phyloP scores from a whole-genome alignment of 2,329 filamentous ascomycete genomes.

The Gaeumannomyces tritici region DNA sequence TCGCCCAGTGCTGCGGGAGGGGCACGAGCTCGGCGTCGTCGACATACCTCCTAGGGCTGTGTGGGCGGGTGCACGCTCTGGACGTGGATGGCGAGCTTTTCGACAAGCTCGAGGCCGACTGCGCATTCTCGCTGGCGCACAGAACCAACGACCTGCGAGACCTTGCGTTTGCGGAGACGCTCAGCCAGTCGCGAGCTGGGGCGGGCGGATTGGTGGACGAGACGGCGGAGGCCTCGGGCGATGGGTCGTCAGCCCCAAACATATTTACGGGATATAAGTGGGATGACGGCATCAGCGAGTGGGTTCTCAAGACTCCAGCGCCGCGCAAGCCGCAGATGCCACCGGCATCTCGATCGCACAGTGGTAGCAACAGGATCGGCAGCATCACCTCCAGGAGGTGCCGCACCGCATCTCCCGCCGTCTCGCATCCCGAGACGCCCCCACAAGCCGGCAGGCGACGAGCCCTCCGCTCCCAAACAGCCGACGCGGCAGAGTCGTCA shows the following conservation, averaged over 20 bases:
- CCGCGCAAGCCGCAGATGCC: neutral
- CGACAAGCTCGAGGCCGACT: constrained; percentile 30
- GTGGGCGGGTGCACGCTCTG: constrained; percentile 26
- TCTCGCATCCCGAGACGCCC: neutral
- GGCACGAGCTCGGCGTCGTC: constrained; percentile 23
- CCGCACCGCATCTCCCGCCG: neutral
- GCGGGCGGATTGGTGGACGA: neutral
- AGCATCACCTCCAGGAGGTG: neutral
- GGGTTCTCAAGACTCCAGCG: constrained; percentile 16
- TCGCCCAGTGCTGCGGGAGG: constrained; percentile 37
- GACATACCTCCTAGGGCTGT: constrained; percentile 29
- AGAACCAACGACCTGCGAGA: constrained; percentile 42
- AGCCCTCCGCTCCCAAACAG: neutral
- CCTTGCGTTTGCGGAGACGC: constrained; percentile 41
- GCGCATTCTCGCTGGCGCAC: constrained; percentile 41
- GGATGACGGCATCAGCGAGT: constrained; percentile 28
- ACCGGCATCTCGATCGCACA: neutral
- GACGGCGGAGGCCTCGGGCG: neutral
- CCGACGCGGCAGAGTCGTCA: neutral
- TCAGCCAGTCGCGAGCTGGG: constrained; percentile 12
- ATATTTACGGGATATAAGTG: constrained; percentile 19
- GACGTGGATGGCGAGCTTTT: constrained; percentile 21
- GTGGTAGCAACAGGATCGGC: neutral
- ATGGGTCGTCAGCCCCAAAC: neutral
- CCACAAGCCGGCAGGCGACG: neutral